phyloP scores from a whole-genome alignment of 2,329 filamentous ascomycete genomes.

The Fusarium ramigenum region DNA sequence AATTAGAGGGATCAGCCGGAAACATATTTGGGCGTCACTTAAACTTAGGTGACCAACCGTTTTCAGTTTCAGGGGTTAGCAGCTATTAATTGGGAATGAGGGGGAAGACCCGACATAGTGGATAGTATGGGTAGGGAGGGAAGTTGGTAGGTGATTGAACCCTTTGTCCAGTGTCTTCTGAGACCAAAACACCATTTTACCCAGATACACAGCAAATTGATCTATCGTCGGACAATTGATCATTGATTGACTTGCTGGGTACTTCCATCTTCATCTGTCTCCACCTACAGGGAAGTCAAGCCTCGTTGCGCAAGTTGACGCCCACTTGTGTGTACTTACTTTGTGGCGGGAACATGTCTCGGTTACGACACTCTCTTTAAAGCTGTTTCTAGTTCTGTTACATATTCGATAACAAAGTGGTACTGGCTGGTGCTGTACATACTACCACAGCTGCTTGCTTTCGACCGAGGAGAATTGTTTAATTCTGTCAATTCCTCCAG shows the following conservation, averaged over 20 bases:
- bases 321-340: background rate
- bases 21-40: background rate
- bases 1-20: background rate
- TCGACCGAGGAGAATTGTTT: slow-evolving; percentile 13
- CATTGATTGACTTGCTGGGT: background rate
- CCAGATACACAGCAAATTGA: background rate
- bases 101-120: slow-evolving; percentile 14
- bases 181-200: background rate
- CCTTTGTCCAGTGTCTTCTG: background rate
- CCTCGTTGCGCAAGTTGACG: slow-evolving; percentile 13
- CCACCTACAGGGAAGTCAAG: slow-evolving; percentile 8
- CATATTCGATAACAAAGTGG: background rate
- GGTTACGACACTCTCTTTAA: slow-evolving; percentile 39
- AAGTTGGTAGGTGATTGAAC: background rate
- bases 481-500: background rate
- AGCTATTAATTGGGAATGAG: background rate
- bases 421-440: slow-evolving; percentile 1
- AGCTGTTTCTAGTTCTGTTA: slow-evolving; percentile 25
- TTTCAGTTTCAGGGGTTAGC: slow-evolving; percentile 22
- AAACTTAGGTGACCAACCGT: background rate
- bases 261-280: background rate
- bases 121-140: background rate
- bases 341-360: slow-evolving; percentile 53
- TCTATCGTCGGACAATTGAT: background rate
- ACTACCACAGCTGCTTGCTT: background rate